Conservation (phyloP, 1,284 basidiomycete species). For the Ustilago hordei region DNA sequence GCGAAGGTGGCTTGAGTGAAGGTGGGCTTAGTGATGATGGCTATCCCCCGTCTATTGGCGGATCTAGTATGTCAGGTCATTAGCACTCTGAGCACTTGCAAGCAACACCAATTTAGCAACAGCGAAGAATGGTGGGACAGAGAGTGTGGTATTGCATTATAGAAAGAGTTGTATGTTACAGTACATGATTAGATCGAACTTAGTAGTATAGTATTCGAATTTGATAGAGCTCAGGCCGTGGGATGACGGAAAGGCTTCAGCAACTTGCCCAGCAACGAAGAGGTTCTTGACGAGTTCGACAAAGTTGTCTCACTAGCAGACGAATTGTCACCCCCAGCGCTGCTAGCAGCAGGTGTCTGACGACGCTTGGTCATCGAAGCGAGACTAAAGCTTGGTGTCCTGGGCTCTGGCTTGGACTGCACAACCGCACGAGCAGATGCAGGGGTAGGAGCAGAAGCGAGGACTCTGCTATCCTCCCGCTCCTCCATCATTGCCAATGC, state of each 20-base stretch:
- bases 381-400: neutral
- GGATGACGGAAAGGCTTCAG: neutral
- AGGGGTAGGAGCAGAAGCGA: neutral
- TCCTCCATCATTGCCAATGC: slow-evolving; percentile 1
- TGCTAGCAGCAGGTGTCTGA: neutral
- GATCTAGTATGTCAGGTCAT: slow-evolving; percentile 29
- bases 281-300: neutral
- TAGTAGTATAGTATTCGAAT: neutral
- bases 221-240: neutral
- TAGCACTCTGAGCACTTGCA: neutral
- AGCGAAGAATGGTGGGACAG: neutral
- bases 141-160: slow-evolving; percentile 5
- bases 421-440: neutral
- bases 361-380: slow-evolving; percentile 5
- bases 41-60: slow-evolving; percentile 13
- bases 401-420: neutral
- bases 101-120: neutral
- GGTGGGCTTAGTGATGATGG: slow-evolving; percentile 36
- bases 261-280: neutral
- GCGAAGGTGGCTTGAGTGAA: slow-evolving; percentile 29
- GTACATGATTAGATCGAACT: neutral
- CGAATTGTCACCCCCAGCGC: neutral
- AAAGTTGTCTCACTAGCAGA: neutral
- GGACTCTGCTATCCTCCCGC: neutral
- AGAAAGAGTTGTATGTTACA: slow-evolving; percentile 1